These are phyloP conservation scores for Yarrowia alimentaria DNA, from an alignment of 805 yeast genomes.

Conservation along the genomic window DNA sequence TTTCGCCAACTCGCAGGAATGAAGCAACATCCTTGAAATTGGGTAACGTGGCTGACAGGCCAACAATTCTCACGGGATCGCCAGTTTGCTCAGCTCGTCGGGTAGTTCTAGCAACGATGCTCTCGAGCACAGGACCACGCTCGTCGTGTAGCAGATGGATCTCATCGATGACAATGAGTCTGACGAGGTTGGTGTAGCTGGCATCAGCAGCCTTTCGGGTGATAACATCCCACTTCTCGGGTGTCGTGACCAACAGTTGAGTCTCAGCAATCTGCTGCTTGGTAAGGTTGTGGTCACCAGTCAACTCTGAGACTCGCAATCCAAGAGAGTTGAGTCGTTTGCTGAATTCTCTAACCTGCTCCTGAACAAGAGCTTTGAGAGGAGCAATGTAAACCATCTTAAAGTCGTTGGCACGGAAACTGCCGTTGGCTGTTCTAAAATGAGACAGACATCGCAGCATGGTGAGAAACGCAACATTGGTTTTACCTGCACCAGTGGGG, in stretches of 20 bases:
- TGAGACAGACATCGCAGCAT: conserved; percentile 61
- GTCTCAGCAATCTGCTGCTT: conserved; percentile 73
- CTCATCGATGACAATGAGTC: conserved; percentile 81
- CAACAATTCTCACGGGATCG: conserved; percentile 66
- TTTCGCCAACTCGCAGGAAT: conserved; percentile 65
- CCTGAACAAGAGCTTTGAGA: conserved; percentile 90
- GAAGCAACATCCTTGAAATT: conserved; percentile 82
- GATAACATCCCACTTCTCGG: conserved; percentile 96
- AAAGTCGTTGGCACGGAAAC: conserved; percentile 54
- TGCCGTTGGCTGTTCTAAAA: conserved; percentile 50
- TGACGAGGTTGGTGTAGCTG: conserved; percentile 61
- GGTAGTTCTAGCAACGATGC: conserved; percentile 74
- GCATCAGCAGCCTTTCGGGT: conserved; percentile 76
- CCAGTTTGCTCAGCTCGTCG: conserved; percentile 48
- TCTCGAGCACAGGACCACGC: conserved; percentile 92
- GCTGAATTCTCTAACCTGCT: conserved; percentile 83
- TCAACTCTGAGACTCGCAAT: conserved; percentile 74
- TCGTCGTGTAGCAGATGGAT: conserved; percentile 89
- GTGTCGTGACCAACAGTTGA: conserved; percentile 86
- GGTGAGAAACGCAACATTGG: conserved; percentile 90
- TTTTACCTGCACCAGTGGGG: conserved; percentile 98
- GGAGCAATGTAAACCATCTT: conserved; percentile 91
- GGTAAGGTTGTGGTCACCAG: conserved; percentile 83
- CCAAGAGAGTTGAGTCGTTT: conserved; percentile 65
- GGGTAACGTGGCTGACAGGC: conserved; percentile 90